Base-by-base conservation (phyloP, 192 early-diverging fungal genomes). In the Coemansia sp. region DNA sequence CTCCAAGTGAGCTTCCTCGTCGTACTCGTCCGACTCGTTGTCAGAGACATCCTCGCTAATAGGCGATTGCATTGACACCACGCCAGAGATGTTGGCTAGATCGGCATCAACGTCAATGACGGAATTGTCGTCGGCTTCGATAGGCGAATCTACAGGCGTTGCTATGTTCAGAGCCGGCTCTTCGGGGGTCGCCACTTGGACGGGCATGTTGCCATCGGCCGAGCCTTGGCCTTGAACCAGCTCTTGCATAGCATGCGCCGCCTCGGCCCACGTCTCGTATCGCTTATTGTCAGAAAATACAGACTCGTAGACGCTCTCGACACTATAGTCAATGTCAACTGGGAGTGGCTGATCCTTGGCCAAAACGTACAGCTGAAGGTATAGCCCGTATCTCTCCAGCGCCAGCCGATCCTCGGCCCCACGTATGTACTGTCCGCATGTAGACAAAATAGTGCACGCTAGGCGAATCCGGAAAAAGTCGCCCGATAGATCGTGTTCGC, bases 381-480 rank as follows among this genome's bases (percentile, higher is more conserved):
- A 93, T 1, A 89, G 75, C 12, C 96, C 79, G 72, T 94, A 96
- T 58, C 69, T 64, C 29, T 70, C 66, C 16, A 81, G 69, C 33
- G 58, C 68, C 10, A 36, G 71, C 1, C 40, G 20, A 31, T 73
- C 66, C 16, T 62, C 83, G 5, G 93, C 90, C 49, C 89, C 75
- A 64, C 90, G 88, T n/a, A 78, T 39, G 11, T 89, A 94, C 70
- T 85, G 85, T 5, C 98, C 95, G 64, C 96, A 97, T 0, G 93
- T 91, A 64, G 95, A 92, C 5, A 99, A 84, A 29, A 99, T 69
- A 3, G 91, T 91, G 85, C 94, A 95, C 53, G 87, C 87, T 7
- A 99, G 84, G 12, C 96, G 90, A 18, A 95, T 87, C 29, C 98
- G 90, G 88, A 99, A 99, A 75, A 92, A 97, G 76, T 98, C 97